Percentiles rank a stretch among this genome's conserved stretches.
phyloP scores from a whole-genome alignment of 2,329 filamentous ascomycete genomes.

The Pseudogymnoascus sp. region DNA sequence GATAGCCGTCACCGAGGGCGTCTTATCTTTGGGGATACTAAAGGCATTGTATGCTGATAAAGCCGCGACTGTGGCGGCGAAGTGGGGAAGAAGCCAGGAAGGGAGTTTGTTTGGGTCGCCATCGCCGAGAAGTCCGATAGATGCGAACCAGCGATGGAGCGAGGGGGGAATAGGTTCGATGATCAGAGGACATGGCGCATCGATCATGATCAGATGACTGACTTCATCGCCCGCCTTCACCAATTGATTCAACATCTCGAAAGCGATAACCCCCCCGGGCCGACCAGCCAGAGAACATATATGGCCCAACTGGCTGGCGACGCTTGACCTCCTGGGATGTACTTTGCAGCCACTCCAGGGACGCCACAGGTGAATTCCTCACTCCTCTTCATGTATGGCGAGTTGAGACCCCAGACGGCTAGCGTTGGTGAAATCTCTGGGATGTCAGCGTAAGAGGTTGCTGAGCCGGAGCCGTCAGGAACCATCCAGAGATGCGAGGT shows the following conservation, averaged over 20 bases:
- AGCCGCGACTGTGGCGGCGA: conserved; percentile 58
- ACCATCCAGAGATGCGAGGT: conserved; percentile 37
- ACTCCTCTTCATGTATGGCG: conserved; percentile 62
- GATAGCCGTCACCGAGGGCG: conserved; percentile 54
- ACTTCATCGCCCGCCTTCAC: conserved; percentile 48
- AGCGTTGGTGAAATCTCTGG: conserved; percentile 35
- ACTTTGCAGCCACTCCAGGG: conserved; percentile 54
- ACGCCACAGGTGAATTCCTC: conserved; percentile 58
- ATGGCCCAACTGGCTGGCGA: conserved; percentile 60
- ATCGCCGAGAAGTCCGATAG: conserved; percentile 61
- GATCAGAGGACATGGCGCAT: conserved; percentile 56
- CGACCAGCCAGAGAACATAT: conserved; percentile 65
- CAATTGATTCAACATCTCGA: conserved; percentile 56
- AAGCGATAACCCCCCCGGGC: conserved; percentile 65
- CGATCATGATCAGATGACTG: conserved; percentile 54
- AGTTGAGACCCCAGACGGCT: conserved; percentile 53
- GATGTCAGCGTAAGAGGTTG: conserved; percentile 30
- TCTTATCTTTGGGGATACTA: conserved; percentile 49
- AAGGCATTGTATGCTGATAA: conserved; percentile 61
- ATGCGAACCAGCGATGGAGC: conserved; percentile 64
- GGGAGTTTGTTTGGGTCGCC: conserved; percentile 53
- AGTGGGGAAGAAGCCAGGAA: conserved; percentile 66
- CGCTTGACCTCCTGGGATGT: conserved; percentile 62
- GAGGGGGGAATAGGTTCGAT: conserved; percentile 56
- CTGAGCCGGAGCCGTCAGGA: conserved; percentile 40